Evolutionary conservation across 2,329 filamentous ascomycete species (phyloP).

Genomic region (Fusarium begoniae): DNA sequence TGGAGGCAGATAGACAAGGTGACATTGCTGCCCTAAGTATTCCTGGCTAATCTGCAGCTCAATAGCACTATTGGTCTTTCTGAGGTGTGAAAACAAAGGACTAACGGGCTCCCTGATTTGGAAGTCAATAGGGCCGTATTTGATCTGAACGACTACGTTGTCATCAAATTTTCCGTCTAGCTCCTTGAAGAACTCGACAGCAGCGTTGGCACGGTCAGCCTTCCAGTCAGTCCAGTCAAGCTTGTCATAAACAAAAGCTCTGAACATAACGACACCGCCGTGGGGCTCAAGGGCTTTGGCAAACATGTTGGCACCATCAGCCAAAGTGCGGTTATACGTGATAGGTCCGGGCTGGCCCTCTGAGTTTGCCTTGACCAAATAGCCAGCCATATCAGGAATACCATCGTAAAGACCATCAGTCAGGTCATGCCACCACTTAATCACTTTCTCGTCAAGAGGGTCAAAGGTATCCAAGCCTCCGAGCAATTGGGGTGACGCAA

Average conservation of each 20-base stretch:
- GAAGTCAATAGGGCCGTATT: constrained; percentile 79
- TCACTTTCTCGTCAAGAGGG: constrained; percentile 67
- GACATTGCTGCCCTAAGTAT: constrained; percentile 75
- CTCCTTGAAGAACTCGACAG: constrained; percentile 71
- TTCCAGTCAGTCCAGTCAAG: constrained; percentile 62
- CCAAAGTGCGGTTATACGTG: constrained; percentile 74
- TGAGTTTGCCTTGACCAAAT: constrained; percentile 76
- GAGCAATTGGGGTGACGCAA: constrained; percentile 68
- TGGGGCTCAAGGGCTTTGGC: constrained; percentile 66
- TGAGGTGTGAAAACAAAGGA: constrained; percentile 67
- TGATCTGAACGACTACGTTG: constrained; percentile 78
- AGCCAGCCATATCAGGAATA: constrained; percentile 74
- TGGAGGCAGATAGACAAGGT: constrained; percentile 73
- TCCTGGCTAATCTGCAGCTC: constrained; percentile 75
- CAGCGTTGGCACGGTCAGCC: constrained; percentile 74
- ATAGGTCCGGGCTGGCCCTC: constrained; percentile 76
- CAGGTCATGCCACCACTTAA: constrained; percentile 69
- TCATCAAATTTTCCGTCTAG: constrained; percentile 74
- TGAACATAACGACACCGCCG: constrained; percentile 73
- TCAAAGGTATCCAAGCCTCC: constrained; percentile 70
- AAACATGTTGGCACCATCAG: constrained; percentile 60
- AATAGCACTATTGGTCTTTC: constrained; percentile 60
- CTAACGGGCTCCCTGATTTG: constrained; percentile 74
- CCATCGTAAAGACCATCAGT: constrained; percentile 67
- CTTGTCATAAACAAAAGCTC: constrained; percentile 75